Evolutionary conservation across 768 basidiomycete species (phyloP).

Genomic region (Leccinum aurantiacum): DNA sequence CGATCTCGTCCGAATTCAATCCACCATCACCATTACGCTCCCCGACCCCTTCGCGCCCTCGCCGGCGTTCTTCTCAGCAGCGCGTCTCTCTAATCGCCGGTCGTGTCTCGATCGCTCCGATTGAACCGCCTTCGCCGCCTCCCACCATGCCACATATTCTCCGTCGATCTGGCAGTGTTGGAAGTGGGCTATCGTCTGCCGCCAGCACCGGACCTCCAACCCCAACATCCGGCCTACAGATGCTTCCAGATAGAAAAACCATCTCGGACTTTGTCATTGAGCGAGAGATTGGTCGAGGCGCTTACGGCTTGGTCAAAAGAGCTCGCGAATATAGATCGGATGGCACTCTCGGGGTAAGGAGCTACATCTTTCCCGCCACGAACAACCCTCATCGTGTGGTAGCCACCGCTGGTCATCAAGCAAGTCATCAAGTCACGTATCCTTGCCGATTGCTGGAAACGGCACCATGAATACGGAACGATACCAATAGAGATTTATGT

Average conservation of each 20-base stretch:
- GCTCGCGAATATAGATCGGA: constrained; percentile 75
- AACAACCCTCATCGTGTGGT: constrained; percentile 10
- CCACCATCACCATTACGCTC: constrained; percentile 43
- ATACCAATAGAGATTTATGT: constrained; percentile 98
- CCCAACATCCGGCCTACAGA: constrained; percentile 38
- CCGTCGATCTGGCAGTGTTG: constrained; percentile 60
- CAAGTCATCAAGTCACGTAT: constrained; percentile 99
- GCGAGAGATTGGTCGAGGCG: constrained; percentile 88
- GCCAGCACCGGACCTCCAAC: constrained; percentile 65
- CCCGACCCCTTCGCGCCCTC: constrained; percentile 60
- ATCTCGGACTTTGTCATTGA: constrained; percentile 87
- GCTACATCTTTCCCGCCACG: constrained; percentile 7
- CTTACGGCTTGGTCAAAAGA: constrained; percentile 93
- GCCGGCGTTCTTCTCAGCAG: constrained; percentile 80
- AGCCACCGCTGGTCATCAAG: constrained; percentile 94
- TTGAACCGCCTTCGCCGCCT: constrained; percentile 70
- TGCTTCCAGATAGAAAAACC: constrained; percentile 56
- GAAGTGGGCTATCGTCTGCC: constrained; percentile 60
- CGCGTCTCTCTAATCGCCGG: constrained; percentile 83
- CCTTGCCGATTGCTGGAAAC: constrained; percentile 99
- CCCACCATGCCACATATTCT: constrained; percentile 61
- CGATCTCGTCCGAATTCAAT: constrained; percentile 19
- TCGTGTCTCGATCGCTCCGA: constrained; percentile 72
- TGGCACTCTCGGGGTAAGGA: constrained; percentile 80
- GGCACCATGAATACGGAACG: constrained; percentile 90